Conservation (phyloP, 1,284 basidiomycete species). For the Melampsora abietis-canadensis region DNA sequence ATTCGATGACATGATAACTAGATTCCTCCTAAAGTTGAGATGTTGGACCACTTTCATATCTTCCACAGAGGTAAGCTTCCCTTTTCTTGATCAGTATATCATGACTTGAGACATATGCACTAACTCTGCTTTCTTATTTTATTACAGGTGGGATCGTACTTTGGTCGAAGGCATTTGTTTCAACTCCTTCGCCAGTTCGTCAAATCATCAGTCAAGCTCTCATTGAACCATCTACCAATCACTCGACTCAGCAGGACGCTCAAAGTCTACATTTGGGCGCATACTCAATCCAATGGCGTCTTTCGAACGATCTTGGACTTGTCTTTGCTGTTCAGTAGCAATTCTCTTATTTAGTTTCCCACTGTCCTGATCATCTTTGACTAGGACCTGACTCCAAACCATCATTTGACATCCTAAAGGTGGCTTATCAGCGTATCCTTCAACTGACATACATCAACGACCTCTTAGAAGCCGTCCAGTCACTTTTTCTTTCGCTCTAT, state of each 20-base stretch:
- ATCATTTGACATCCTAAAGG: constrained; percentile 6
- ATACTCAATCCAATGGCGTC: constrained; percentile 85
- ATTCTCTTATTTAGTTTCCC: not conserved
- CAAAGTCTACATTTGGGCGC: constrained; percentile 75
- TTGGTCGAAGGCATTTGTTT: constrained; percentile 62
- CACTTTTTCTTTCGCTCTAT: constrained; percentile 79
- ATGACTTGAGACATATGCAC: not conserved
- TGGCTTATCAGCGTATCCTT: constrained; percentile 93
- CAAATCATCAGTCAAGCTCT: constrained; percentile 82
- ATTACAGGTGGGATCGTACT: constrained; percentile 76
- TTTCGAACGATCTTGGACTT: constrained; percentile 85
- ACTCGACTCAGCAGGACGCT: constrained; percentile 48
- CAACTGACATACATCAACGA: constrained; percentile 92
- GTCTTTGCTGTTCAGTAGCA: constrained; percentile 76
- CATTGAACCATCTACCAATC: constrained; percentile 68
- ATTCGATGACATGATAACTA: no score
- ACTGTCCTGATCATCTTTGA: constrained; percentile 8
- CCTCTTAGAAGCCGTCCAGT: constrained; percentile 72
- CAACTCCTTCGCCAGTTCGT: constrained; percentile 73
- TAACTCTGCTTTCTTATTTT: not conserved
- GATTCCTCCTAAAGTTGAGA: no score
- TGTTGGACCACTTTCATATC: no score
- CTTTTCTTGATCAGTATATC: no score
- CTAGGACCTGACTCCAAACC: constrained; percentile 12
- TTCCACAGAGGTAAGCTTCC: no score